phyloP scores from a whole-genome alignment of 208 protist genomes.

The Trypanosoma boissoni region DNA sequence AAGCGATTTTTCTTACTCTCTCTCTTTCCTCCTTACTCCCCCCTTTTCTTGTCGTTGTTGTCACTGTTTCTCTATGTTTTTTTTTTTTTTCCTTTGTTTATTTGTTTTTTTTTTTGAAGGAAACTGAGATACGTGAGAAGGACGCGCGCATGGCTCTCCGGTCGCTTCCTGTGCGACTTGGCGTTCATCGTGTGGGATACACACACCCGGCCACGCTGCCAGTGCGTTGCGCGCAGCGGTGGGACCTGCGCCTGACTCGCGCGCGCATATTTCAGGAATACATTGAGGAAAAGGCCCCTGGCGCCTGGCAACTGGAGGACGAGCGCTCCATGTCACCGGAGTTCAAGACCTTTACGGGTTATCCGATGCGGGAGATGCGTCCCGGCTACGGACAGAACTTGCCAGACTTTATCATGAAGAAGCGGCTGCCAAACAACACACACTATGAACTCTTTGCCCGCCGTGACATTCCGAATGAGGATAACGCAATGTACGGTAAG shows the following conservation, averaged over 20 bases:
- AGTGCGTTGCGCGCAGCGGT: conserved; percentile 84
- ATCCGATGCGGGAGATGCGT: conserved; percentile 82
- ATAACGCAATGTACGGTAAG: conserved; percentile 92
- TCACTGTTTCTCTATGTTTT: too few species aligned
- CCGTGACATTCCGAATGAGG: conserved; percentile 83
- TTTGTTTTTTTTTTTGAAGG: conserved; percentile 9
- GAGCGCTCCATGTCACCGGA: conserved; percentile 88
- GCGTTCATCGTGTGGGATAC: conserved; percentile 79
- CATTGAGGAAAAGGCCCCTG: conserved; percentile 84
- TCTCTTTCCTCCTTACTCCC: too few species aligned
- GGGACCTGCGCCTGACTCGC: conserved; percentile 79
- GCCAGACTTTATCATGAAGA: conserved; percentile 88
- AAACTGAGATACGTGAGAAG: too few species aligned
- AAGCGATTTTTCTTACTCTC: too few species aligned
- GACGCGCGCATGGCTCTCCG: conserved; percentile 27
- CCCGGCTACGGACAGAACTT: conserved; percentile 85
- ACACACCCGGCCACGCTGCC: conserved; percentile 57
- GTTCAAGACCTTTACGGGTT: conserved; percentile 88
- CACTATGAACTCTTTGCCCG: conserved; percentile 89
- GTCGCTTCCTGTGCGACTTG: conserved; percentile 19
- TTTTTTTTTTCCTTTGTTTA: conserved; percentile 18
- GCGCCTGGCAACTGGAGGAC: conserved; percentile 89
- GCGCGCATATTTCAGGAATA: conserved; percentile 90
- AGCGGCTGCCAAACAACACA: conserved; percentile 87
- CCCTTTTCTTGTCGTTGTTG: too few species aligned